Percentiles rank a stretch among this genome's conserved stretches.
These are phyloP conservation scores for Claviceps purpurea DNA, from an alignment of 2,329 filamentous ascomycete species.

Conservation along the genomic window DNA sequence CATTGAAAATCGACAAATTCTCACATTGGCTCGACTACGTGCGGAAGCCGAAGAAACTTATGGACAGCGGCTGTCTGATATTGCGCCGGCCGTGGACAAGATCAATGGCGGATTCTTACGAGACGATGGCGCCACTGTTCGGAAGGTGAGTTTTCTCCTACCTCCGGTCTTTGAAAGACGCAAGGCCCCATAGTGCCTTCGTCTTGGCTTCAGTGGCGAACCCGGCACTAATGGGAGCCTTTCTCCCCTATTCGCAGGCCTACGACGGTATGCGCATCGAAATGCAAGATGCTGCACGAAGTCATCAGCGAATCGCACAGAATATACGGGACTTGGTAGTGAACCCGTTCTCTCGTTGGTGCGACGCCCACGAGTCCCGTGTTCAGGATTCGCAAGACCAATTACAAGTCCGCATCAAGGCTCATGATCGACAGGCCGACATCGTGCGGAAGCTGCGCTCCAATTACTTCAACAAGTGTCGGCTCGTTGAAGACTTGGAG, in stretches of 20 bases:
- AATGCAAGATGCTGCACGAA: constrained; percentile 82
- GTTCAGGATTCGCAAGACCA: constrained; percentile 93
- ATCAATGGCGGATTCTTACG: constrained; percentile 70
- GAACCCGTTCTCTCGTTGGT: constrained; percentile 89
- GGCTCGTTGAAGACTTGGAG: constrained; percentile 87
- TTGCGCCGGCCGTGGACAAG: constrained; percentile 69
- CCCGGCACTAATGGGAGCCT: constrained; percentile 8
- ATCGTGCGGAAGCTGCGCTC: constrained; percentile 83
- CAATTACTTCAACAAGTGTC: constrained; percentile 98
- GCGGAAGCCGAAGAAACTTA: constrained; percentile 92
- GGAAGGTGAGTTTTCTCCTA: constrained; percentile 51
- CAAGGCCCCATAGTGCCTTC: background rate
- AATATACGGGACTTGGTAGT: constrained; percentile 95
- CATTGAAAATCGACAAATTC: constrained; percentile 84
- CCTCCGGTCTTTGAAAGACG: background rate
- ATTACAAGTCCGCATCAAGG: constrained; percentile 78
- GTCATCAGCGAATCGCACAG: constrained; percentile 88
- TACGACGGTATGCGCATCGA: constrained; percentile 87
- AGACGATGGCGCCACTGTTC: constrained; percentile 90
- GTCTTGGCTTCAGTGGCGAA: background rate
- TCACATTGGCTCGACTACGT: constrained; percentile 84
- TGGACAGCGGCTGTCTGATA: constrained; percentile 65
- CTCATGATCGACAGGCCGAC: constrained; percentile 85
- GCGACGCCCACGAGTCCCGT: constrained; percentile 82
- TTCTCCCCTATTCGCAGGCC: constrained; percentile 40